phyloP scores from a whole-genome alignment of 2,329 filamentous ascomycete species.

The Calonectria montana region DNA sequence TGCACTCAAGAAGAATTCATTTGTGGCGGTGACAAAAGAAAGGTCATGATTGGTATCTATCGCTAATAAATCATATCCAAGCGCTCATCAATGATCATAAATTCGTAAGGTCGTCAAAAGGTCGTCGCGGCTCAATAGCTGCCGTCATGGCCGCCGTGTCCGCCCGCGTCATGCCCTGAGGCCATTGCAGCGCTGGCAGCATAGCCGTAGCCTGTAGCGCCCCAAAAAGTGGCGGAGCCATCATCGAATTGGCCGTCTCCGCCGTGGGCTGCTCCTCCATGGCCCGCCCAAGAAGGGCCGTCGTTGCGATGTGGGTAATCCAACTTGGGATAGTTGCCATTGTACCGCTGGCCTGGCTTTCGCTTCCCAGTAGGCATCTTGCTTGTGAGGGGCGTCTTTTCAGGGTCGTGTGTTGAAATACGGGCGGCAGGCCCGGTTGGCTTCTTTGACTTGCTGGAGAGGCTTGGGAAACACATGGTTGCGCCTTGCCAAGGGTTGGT shows the following conservation, averaged over 20 bases:
- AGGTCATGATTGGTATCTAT: background rate
- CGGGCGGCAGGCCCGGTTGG: background rate
- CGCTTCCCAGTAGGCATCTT: background rate
- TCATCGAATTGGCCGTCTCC: background rate
- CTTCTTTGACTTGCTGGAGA: background rate
- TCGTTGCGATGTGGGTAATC: background rate
- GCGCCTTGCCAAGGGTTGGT: background rate
- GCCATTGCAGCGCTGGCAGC: background rate
- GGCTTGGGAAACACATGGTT: background rate
- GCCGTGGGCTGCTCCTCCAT: background rate
- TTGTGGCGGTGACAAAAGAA: background rate
- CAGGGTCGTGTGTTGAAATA: background rate
- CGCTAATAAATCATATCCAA: background rate
- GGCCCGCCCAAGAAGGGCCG: background rate
- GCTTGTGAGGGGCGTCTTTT: slow-evolving; percentile 1
- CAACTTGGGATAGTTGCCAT: background rate
- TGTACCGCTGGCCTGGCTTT: background rate
- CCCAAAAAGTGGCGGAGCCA: background rate
- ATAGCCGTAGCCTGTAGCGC: background rate
- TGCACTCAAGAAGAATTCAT: background rate
- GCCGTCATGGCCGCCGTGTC: background rate
- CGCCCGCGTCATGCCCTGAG: background rate
- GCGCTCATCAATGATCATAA: background rate
- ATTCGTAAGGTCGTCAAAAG: background rate
- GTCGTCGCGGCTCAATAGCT: background rate